Percentiles rank a stretch among this genome's conserved stretches.
phyloP scores from a whole-genome alignment of 345 rosid genomes.

The Salix dunnii region DNA sequence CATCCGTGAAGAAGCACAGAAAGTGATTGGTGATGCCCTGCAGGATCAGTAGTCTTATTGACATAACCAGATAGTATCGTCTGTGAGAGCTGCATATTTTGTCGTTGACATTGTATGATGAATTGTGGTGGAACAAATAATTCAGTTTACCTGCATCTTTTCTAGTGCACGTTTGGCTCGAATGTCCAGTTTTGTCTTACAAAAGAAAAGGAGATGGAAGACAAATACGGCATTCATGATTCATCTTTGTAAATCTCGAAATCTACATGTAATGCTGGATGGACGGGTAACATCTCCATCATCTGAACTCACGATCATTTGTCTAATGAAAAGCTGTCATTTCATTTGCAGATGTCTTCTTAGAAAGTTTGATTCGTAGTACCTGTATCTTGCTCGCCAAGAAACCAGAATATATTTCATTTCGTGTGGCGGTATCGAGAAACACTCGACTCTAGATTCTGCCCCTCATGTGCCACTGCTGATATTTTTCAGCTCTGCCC shows the following conservation, averaged over 20 bases:
- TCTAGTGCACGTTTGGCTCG: neutral
- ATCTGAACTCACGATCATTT: neutral
- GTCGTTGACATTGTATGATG: neutral
- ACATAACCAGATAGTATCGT: neutral
- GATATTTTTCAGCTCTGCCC: neutral
- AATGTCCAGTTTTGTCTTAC: neutral
- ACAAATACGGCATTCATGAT: neutral
- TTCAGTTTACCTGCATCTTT: neutral
- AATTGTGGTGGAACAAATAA: neutral
- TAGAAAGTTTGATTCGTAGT: neutral
- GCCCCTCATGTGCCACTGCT: neutral
- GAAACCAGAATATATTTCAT: neutral
- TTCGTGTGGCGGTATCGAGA: neutral
- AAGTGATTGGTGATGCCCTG: slow-evolving; percentile 23
- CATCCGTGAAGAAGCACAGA: slow-evolving; percentile 62
- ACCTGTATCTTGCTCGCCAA: neutral
- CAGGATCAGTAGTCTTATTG: slow-evolving; percentile 9
- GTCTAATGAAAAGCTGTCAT: neutral
- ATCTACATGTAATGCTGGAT: neutral
- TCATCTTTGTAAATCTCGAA: neutral
- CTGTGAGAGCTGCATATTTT: neutral
- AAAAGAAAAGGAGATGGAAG: neutral
- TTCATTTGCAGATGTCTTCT: neutral
- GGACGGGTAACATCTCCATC: neutral
- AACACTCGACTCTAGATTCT: neutral